phyloP scores from a whole-genome alignment of 371 early-diverging fungal species.

The Mortierella sp. region DNA sequence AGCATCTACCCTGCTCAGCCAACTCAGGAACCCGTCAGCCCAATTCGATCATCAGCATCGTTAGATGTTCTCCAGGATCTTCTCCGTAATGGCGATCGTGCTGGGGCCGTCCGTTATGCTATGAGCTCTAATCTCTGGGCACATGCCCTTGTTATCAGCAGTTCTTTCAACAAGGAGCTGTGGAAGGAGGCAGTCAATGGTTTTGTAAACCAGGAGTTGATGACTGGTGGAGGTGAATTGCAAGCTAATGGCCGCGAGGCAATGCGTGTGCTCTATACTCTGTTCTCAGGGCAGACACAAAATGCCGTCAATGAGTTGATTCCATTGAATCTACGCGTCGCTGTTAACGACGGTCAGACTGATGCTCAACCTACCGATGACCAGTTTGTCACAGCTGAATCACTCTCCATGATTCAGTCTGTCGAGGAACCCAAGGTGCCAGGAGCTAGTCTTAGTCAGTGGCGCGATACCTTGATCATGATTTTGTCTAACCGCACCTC shows the following conservation, averaged over 20 bases:
- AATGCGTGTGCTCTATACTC: slow-evolving; percentile 76
- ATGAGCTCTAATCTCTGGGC: slow-evolving; percentile 84
- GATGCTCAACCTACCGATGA: slow-evolving; percentile 17
- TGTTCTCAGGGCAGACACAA: slow-evolving; percentile 80
- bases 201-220: slow-evolving; percentile 76
- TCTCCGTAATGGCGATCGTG: slow-evolving; percentile 82
- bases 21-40: slow-evolving; percentile 38
- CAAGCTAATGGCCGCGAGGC: slow-evolving; percentile 68
- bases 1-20: slow-evolving; percentile 33
- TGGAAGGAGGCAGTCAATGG: slow-evolving; percentile 85
- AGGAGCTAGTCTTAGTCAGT: slow-evolving; percentile 63
- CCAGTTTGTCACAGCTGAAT: slow-evolving; percentile 37
- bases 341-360: slow-evolving; percentile 1
- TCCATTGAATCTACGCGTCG: slow-evolving; percentile 13
- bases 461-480: slow-evolving; percentile 79
- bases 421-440: slow-evolving; percentile 32
- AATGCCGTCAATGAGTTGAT: slow-evolving; percentile 56
- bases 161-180: slow-evolving; percentile 83
- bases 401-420: slow-evolving; percentile 29
- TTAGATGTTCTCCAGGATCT: slow-evolving; percentile 67
- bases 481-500: slow-evolving; percentile 89
- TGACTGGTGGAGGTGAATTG: slow-evolving; percentile 16
- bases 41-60: slow-evolving; percentile 46
- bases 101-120: slow-evolving; percentile 80
- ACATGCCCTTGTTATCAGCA: slow-evolving; percentile 92